Percentiles rank a stretch among this genome's conserved stretches.
Conservation (phyloP, 2,329 filamentous ascomycete species). For the Exophiala viscosa region DNA sequence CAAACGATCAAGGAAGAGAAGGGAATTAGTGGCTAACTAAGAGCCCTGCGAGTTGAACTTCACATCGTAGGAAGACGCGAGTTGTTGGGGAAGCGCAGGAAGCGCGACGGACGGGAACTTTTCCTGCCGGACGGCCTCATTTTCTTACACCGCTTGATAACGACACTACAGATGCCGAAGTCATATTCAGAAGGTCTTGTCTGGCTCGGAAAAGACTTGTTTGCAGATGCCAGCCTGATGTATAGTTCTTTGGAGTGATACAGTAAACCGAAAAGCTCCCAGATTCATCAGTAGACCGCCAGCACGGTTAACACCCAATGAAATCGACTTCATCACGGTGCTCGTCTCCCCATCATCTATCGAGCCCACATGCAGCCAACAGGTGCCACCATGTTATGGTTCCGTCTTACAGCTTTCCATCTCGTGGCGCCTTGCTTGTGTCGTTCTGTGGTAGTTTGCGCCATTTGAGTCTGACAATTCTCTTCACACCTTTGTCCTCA, state of each 20-base stretch:
- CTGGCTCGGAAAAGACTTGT: no score
- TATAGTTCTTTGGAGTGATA: no score
- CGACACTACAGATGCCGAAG: neutral
- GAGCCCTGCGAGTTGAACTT: neutral
- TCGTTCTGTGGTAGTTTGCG: slow-evolving; percentile 15
- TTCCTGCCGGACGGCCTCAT: slow-evolving; percentile 14
- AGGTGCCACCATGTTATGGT: neutral
- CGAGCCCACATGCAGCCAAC: neutral
- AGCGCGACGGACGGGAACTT: slow-evolving; percentile 8
- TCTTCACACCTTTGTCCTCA: slow-evolving; percentile 10
- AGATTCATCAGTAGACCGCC: no score
- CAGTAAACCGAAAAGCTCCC: slow-evolving; percentile 6
- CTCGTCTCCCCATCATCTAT: neutral
- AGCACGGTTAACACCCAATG: no score
- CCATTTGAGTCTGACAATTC: slow-evolving; percentile 19
- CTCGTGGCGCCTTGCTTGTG: slow-evolving; percentile 7
- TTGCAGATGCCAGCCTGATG: neutral
- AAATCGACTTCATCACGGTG: neutral
- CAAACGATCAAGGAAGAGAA: neutral
- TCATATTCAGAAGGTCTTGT: neutral
- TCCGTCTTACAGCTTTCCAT: slow-evolving; percentile 1
- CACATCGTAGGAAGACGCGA: slow-evolving; percentile 3
- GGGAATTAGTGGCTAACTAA: neutral
- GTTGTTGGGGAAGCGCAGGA: slow-evolving; percentile 4
- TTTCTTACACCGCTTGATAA: neutral